A percentile compares a stretch with the other conserved stretches of the same genome.
These are phyloP conservation scores for Cupressus sempervirens DNA, from an alignment of 75 land plant genomes.

Conservation along the genomic window DNA sequence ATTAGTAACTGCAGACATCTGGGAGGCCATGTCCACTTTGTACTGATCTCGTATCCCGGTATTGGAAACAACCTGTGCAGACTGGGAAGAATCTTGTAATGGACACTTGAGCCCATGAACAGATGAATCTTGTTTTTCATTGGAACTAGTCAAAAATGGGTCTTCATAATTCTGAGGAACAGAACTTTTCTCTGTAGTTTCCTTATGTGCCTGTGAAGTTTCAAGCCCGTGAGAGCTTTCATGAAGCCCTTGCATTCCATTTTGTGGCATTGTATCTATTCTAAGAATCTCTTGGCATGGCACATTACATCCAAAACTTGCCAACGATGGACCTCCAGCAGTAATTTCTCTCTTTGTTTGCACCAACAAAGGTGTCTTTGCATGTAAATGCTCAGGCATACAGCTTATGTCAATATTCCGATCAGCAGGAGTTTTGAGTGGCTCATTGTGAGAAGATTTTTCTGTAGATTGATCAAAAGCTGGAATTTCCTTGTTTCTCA, in stretches of 20 bases:
- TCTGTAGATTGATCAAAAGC: not conserved
- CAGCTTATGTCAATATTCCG: not conserved
- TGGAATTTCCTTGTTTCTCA: not conserved
- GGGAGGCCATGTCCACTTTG: not conserved
- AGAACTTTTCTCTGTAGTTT: not conserved
- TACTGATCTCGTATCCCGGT: constrained; percentile 11
- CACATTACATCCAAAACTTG: not conserved
- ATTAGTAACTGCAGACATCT: not conserved
- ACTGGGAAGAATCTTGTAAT: not conserved
- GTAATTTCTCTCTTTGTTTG: constrained; percentile 8
- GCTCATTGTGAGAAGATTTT: not conserved
- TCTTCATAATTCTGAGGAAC: not conserved
- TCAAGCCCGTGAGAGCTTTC: constrained; percentile 15
- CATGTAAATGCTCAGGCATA: constrained; percentile 39
- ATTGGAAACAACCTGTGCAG: not conserved
- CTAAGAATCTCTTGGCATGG: constrained; percentile 6
- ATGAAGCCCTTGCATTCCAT: constrained; percentile 31
- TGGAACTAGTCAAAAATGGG: not conserved
- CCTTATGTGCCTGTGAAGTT: not conserved
- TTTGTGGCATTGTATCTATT: constrained; percentile 22
- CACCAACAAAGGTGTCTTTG: constrained; percentile 17
- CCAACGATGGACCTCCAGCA: not conserved
- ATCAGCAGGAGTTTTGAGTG: not conserved
- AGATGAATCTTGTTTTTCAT: constrained; percentile 1
- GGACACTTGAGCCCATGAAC: not conserved